A percentile compares a stretch with the other conserved stretches of the same genome.
Evolutionary conservation across 2,329 filamentous ascomycete genomes (phyloP).

Genomic region (Colletotrichum camelliae): DNA sequence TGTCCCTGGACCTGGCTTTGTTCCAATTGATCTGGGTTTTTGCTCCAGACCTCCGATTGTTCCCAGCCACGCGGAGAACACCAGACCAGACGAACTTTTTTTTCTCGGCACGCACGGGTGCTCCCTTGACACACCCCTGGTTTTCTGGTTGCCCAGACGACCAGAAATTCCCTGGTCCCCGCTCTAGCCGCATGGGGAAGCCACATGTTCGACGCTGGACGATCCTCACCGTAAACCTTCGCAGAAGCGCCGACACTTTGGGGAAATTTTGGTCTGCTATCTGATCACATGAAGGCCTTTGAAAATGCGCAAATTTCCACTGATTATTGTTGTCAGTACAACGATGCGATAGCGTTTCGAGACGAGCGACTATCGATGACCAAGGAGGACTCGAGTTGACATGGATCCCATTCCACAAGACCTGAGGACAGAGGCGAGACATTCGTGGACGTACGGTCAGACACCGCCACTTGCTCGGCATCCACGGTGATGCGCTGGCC

Average conservation of each 20-base stretch:
- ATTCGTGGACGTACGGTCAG: background rate
- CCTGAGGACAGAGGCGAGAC: background rate
- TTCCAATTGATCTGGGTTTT: background rate
- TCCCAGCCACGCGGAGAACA: background rate
- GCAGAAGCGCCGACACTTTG: background rate
- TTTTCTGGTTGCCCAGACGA: conserved; percentile 11
- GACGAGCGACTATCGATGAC: background rate
- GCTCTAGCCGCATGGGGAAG: conserved; percentile 5
- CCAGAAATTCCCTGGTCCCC: background rate
- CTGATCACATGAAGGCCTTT: conserved; percentile 9
- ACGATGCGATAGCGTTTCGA: background rate
- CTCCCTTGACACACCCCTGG: background rate
- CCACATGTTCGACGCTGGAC: conserved; percentile 1
- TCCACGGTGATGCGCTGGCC: background rate
- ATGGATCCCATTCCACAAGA: background rate
- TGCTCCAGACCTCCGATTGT: background rate
- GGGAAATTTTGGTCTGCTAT: background rate
- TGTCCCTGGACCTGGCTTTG: background rate
- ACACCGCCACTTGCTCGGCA: background rate
- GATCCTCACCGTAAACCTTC: background rate
- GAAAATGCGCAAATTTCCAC: background rate
- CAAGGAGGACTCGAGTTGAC: background rate
- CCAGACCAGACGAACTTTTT: conserved; percentile 9
- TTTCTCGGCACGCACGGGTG: conserved; percentile 5
- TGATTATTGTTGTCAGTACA: background rate